A percentile compares a stretch with the other conserved stretches of the same genome.
Evolutionary conservation across 75 land plant species (phyloP).

Genomic region (Larix kaempferi): DNA sequence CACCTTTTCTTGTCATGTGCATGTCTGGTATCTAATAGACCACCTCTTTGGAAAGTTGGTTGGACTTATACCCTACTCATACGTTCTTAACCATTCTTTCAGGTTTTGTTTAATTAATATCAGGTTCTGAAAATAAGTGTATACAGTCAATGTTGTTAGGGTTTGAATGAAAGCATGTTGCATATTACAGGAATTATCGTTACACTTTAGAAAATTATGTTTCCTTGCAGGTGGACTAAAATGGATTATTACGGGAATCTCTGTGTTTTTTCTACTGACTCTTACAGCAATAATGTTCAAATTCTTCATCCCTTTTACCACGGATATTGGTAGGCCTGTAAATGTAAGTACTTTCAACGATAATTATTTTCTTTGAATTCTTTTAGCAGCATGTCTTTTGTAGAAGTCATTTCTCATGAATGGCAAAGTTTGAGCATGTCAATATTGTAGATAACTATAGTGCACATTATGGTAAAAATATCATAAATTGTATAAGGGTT

Average conservation of each 20-base stretch:
- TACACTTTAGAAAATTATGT: not conserved
- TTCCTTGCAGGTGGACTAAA: conserved; percentile 32
- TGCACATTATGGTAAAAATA: not conserved
- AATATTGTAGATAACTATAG: not conserved
- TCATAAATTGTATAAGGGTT: not conserved
- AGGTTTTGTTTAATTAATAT: not conserved
- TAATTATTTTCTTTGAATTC: not conserved
- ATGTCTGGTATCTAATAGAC: not conserved
- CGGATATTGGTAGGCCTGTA: conserved; percentile 67
- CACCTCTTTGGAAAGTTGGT: not conserved
- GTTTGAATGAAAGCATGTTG: not conserved
- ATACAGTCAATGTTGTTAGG: not conserved
- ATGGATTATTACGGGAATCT: conserved; percentile 26
- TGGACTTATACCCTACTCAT: too few species aligned
- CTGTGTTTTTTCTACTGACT: conserved; percentile 39
- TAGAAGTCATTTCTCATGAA: not conserved
- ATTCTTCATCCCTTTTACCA: conserved; percentile 66
- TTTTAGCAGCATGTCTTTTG: not conserved
- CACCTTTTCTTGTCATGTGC: not conserved
- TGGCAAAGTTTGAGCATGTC: not conserved
- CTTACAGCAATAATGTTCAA: conserved; percentile 37
- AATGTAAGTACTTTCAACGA: conserved; percentile 48
- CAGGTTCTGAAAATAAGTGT: not conserved
- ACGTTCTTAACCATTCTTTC: not conserved
- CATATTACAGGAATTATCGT: not conserved